Conservation (phyloP, 2,329 filamentous ascomycete species). For the Monosporascus cannonballus region DNA sequence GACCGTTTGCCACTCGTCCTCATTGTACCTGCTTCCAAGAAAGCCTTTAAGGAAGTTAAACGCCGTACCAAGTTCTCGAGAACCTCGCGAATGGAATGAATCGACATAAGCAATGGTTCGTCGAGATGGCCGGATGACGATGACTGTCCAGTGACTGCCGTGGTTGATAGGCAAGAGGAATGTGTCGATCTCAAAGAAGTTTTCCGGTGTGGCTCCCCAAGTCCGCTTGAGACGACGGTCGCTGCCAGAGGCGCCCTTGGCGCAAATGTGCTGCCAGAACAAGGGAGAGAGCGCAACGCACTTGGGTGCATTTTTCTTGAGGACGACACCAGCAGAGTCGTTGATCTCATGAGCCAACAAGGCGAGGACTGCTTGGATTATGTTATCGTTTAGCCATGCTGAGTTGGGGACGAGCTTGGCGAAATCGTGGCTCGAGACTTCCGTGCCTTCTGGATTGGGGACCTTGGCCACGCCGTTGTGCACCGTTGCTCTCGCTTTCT, state of each 20-base stretch:
- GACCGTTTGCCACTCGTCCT: slow-evolving; percentile 54
- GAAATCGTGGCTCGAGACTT: slow-evolving; percentile 55
- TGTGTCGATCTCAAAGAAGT: slow-evolving; percentile 59
- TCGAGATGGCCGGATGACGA: slow-evolving; percentile 57
- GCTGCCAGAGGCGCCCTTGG: slow-evolving; percentile 30
- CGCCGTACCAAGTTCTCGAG: slow-evolving; percentile 34
- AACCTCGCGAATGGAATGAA: slow-evolving; percentile 46
- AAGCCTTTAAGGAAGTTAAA: slow-evolving; percentile 52
- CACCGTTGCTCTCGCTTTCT: slow-evolving; percentile 11
- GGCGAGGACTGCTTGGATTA: slow-evolving; percentile 61
- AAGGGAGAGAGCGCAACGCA: slow-evolving; percentile 60
- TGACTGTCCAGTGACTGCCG: slow-evolving; percentile 63
- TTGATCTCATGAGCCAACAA: slow-evolving; percentile 57
- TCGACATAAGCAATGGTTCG: slow-evolving; percentile 64
- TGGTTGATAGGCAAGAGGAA: slow-evolving; percentile 66
- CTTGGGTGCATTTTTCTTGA: slow-evolving; percentile 46
- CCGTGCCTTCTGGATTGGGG: slow-evolving; percentile 39
- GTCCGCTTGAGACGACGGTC: slow-evolving; percentile 51
- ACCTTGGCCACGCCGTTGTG: slow-evolving; percentile 1
- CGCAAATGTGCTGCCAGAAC: slow-evolving; percentile 53
- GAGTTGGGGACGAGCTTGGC: slow-evolving; percentile 49
- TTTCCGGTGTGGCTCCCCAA: slow-evolving; percentile 49
- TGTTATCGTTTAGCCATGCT: slow-evolving; percentile 72
- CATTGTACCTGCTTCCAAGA: slow-evolving; percentile 46
- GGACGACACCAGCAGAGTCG: slow-evolving; percentile 44